A percentile compares a stretch with the other conserved stretches of the same genome.
These are phyloP conservation scores for Pascua guehoae DNA, from an alignment of 1,284 basidiomycete species.

Conservation along the genomic window DNA sequence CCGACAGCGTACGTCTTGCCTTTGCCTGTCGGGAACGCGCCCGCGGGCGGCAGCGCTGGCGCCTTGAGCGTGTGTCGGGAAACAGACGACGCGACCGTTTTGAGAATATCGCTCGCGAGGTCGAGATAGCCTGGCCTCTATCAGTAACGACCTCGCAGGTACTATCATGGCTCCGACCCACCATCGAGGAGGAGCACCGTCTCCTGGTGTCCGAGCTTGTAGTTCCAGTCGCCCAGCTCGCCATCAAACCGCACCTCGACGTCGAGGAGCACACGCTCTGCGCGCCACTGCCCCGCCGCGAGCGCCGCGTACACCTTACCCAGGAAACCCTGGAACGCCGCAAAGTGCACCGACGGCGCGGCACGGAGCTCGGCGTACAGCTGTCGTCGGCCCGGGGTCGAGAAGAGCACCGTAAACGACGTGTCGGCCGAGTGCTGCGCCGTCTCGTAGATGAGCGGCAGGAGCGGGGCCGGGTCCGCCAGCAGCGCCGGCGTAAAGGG, in stretches of 20 bases:
- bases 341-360: constrained; percentile 28
- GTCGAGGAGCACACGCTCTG: constrained; percentile 36
- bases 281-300: constrained; percentile 37
- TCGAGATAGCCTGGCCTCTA: constrained; percentile 1
- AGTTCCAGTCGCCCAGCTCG: constrained; percentile 25
- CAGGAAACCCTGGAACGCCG: constrained; percentile 39
- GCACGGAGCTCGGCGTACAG: constrained; percentile 24
- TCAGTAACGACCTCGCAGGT: not conserved
- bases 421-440: constrained; percentile 17
- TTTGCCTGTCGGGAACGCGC: not conserved
- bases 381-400: constrained; percentile 24
- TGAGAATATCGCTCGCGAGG: constrained; percentile 6
- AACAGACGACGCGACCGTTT: not conserved
- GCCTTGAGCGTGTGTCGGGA: not conserved
- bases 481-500: constrained; percentile 33
- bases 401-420: constrained; percentile 33
- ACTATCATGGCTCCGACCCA: not conserved
- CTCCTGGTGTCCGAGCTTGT: constrained; percentile 17
- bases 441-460: constrained; percentile 22
- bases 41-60: not conserved
- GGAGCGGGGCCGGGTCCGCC: constrained; percentile 21
- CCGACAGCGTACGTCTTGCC: constrained; percentile 27
- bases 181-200: constrained; percentile 21
- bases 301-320: constrained; percentile 41
- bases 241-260: constrained; percentile 46